These are phyloP conservation scores for Nicotiana obtusifolia DNA, from an alignment of 257 asterid genomes.

Conservation along the genomic window DNA sequence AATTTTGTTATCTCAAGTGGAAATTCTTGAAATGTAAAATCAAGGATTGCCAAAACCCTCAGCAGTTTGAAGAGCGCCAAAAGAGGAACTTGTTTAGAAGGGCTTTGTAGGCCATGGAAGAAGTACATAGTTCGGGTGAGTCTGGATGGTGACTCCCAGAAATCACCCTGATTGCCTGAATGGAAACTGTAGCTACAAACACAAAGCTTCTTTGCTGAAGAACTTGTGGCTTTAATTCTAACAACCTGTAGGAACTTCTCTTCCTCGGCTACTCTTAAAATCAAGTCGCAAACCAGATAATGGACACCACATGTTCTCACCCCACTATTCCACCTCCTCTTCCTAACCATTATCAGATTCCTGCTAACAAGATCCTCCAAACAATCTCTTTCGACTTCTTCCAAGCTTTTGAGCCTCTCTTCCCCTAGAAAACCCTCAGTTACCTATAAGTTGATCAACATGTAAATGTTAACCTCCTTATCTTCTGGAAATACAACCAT, in stretches of 20 bases:
- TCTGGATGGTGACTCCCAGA: background rate
- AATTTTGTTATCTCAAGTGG: too few relatives aligned
- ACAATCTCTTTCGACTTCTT: background rate
- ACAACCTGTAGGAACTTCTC: background rate
- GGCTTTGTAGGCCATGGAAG: too few relatives aligned
- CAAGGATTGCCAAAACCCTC: too few relatives aligned
- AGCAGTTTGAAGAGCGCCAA: too few relatives aligned
- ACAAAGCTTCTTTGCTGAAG: background rate
- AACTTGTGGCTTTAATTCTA: background rate
- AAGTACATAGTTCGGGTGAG: background rate
- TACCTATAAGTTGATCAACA: background rate
- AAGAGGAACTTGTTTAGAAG: too few relatives aligned
- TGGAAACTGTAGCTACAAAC: background rate
- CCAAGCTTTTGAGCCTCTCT: background rate
- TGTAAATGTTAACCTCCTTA: too few relatives aligned
- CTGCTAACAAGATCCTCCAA: background rate
- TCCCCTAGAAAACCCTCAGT: constrained; percentile 1
- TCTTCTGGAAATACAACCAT: too few relatives aligned
- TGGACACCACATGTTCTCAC: background rate
- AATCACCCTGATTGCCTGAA: background rate
- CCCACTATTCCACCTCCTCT: background rate
- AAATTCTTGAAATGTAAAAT: too few relatives aligned
- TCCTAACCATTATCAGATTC: background rate
- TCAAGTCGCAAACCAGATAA: background rate
- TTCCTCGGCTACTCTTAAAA: background rate